These are phyloP conservation scores for Astragalus membranaceus DNA, from an alignment of 306 rosid genomes.

Conservation along the genomic window DNA sequence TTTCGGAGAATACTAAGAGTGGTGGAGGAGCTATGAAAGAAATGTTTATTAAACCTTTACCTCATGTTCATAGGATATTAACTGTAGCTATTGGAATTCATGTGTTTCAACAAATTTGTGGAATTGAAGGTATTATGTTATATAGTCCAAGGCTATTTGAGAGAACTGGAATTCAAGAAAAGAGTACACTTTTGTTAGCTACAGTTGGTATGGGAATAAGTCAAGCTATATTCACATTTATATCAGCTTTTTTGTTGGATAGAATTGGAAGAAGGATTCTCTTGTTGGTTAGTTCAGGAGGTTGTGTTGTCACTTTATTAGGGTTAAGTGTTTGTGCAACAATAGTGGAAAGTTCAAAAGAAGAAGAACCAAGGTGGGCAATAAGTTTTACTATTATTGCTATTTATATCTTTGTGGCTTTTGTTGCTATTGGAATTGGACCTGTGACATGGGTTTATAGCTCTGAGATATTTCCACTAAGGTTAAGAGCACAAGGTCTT, in stretches of 20 bases:
- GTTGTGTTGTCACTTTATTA: slow-evolving; percentile 26
- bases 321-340: slow-evolving; percentile 41
- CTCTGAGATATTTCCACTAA: slow-evolving; percentile 65
- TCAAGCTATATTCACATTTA: slow-evolving; percentile 30
- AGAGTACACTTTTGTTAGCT: slow-evolving; percentile 46
- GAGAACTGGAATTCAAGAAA: slow-evolving; percentile 40
- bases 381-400: slow-evolving; percentile 23
- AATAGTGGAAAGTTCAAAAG: slow-evolving; percentile 37
- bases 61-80: slow-evolving; percentile 40
- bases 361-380: slow-evolving; percentile 36
- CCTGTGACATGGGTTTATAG: slow-evolving; percentile 76
- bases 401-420: slow-evolving; percentile 40
- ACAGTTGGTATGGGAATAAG: slow-evolving; percentile 62
- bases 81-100: slow-evolving; percentile 61
- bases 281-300: slow-evolving; percentile 43
- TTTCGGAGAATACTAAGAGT: not conserved
- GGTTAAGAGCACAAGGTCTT: slow-evolving; percentile 61
- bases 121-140: slow-evolving; percentile 50
- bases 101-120: slow-evolving; percentile 46
- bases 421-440: slow-evolving; percentile 53
- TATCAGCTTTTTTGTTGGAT: slow-evolving; percentile 42
- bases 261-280: slow-evolving; percentile 30
- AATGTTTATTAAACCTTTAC: slow-evolving; percentile 37
- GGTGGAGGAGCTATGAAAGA: slow-evolving; percentile 53
- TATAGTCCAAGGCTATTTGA: slow-evolving; percentile 66